Percentiles rank a stretch among this genome's conserved stretches.
These are phyloP conservation scores for Apophysomyces ossiformis DNA, from an alignment of 371 early-diverging fungal genomes.

Conservation along the genomic window DNA sequence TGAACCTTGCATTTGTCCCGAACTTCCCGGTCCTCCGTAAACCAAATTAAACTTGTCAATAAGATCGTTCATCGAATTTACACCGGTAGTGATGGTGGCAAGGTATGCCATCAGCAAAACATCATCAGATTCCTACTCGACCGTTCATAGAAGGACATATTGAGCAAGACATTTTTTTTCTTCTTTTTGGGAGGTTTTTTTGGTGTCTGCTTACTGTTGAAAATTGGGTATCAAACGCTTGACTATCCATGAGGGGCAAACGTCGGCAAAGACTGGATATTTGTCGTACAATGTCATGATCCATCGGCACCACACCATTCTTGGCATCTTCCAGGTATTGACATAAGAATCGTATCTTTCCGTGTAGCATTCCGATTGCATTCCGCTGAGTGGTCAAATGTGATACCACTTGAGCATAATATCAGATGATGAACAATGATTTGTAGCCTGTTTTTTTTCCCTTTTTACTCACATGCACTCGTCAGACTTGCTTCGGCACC, in stretches of 20 bases:
- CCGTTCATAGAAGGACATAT: too few relatives aligned
- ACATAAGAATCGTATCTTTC: constrained; percentile 69
- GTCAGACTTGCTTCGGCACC: constrained; percentile 59
- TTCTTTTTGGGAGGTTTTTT: too few relatives aligned
- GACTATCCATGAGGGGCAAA: constrained; percentile 70
- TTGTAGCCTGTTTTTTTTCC: neutral
- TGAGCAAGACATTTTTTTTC: too few relatives aligned
- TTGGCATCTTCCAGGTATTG: constrained; percentile 76
- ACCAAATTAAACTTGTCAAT: constrained; percentile 54
- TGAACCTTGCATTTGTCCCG: constrained; percentile 10
- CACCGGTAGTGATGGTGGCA: constrained; percentile 80
- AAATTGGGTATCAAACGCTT: constrained; percentile 75
- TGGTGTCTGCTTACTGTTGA: constrained; percentile 56
- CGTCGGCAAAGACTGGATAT: constrained; percentile 76
- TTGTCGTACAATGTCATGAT: constrained; percentile 80
- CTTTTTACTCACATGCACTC: constrained; percentile 53
- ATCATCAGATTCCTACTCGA: constrained; percentile 73
- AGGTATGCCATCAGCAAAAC: constrained; percentile 78
- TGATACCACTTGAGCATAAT: constrained; percentile 57
- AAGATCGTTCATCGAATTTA: constrained; percentile 70
- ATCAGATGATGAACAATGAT: neutral
- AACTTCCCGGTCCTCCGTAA: constrained; percentile 27
- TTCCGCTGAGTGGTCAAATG: constrained; percentile 80
- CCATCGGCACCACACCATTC: constrained; percentile 63
- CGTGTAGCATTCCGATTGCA: constrained; percentile 84